A percentile compares a stretch with the other conserved stretches of the same genome.
Evolutionary conservation across 2,329 filamentous ascomycete genomes (phyloP).

Genomic region (Endoconidiophora laricicola): DNA sequence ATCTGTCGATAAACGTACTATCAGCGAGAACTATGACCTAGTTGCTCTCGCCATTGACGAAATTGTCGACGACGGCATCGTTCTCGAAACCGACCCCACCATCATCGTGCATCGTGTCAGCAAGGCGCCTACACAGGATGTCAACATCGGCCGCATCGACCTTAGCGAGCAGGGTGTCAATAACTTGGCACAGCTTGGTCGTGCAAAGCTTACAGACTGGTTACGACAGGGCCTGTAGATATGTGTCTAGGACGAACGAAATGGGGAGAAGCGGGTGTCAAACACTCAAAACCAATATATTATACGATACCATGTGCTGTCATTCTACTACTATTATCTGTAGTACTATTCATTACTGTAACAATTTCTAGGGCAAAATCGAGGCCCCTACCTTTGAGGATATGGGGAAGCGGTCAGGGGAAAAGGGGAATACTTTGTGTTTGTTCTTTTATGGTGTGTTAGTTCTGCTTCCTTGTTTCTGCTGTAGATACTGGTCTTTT

Average conservation of each 20-base stretch:
- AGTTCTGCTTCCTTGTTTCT: no score
- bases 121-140: slow-evolving; percentile 78
- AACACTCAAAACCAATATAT: no score
- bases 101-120: slow-evolving; percentile 86
- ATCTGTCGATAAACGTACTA: slow-evolving; percentile 91
- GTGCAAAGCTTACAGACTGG: slow-evolving; percentile 79
- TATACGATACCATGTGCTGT: no score
- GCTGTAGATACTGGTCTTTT: no score
- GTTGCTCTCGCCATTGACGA: slow-evolving; percentile 90
- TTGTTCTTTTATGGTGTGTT: no score
- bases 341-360: no score
- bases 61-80: slow-evolving; percentile 87
- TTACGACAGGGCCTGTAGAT: slow-evolving; percentile 63
- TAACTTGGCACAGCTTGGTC: slow-evolving; percentile 86
- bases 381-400: no score
- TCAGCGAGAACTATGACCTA: slow-evolving; percentile 97
- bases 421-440: no score
- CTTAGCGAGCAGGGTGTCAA: slow-evolving; percentile 89
- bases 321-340: no score
- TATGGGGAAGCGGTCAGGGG: no score
- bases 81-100: slow-evolving; percentile 91
- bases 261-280: not conserved
- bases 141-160: slow-evolving; percentile 84
- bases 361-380: no score
- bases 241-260: not conserved